These are phyloP conservation scores for Nowakowskiella sp. DNA, from an alignment of 192 early-diverging fungal species.

Conservation along the genomic window DNA sequence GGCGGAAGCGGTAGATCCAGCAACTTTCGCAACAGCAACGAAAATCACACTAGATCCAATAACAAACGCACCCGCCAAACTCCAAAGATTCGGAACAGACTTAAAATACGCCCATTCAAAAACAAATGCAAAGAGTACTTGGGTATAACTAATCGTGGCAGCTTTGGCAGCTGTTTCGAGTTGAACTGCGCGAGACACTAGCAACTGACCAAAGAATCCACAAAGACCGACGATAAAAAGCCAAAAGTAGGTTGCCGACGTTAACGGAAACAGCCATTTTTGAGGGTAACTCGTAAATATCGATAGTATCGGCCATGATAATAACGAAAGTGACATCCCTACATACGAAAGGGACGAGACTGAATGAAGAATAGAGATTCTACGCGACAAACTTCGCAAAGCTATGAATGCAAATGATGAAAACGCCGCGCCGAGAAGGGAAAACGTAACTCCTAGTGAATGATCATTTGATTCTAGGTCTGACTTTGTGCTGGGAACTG, in stretches of 20 bases:
- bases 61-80: slow-evolving; percentile 9
- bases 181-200: slow-evolving; percentile 11
- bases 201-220: slow-evolving; percentile 16
- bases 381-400: slow-evolving; percentile 7
- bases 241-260: slow-evolving; percentile 9
- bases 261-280: slow-evolving; percentile 13
- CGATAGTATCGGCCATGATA: slow-evolving; percentile 3
- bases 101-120: slow-evolving; percentile 18
- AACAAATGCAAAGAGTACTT: slow-evolving; percentile 23
- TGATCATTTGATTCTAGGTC: not conserved
- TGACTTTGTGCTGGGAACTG: not conserved
- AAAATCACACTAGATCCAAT: slow-evolving; percentile 11
- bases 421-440: slow-evolving; percentile 15
- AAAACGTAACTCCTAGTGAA: slow-evolving; percentile 11
- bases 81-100: slow-evolving; percentile 8
- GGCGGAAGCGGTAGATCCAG: too few species aligned
- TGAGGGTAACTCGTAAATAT: not conserved
- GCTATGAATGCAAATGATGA: slow-evolving; percentile 14
- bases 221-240: slow-evolving; percentile 4
- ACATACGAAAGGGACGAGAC: slow-evolving; percentile 9
- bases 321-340: slow-evolving; percentile 8
- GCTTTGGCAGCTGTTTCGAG: slow-evolving; percentile 16
- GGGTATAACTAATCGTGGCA: slow-evolving; percentile 18
- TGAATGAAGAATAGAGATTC: slow-evolving; percentile 14
- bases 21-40: slow-evolving; percentile 18